Evolutionary conservation across 495 filamentous ascomycete species (phyloP), one percentile per base, ranked within the genome.

Genomic region (Talaromyces ruber): DNA sequence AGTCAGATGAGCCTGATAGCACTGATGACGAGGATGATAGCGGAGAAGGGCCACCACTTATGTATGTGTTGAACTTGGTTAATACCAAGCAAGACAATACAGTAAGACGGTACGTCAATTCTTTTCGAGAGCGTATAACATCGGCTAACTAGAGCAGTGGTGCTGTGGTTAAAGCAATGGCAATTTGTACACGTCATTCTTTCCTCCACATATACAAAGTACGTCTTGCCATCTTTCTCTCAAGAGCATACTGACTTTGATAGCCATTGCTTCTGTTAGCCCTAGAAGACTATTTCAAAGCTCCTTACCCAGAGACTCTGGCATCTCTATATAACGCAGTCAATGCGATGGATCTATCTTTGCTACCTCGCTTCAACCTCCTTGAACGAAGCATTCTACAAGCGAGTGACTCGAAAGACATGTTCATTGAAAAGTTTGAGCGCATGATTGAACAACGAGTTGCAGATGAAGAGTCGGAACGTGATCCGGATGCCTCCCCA

Each of bases 201-300:
- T 98, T 98, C 71, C 81, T 98, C 58, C 93, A 98, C 73, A 98
- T 98, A 61, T 98, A 98, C 75, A 98, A 98, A 83, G 91, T 91
- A 69, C 56, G 76, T 64, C 57, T 11, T 30, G 25, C 14, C 9
- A 28, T 39, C 8, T 22, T 97, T 97, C 74, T 97, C 97, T 63
- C 54, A 7, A 43, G 43, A 1, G 12, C 21, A 34, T 57, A 53
- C 69, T 74, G 60, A 75, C 68, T 22, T 25, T 4, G 59, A 39
- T 64, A 96, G 90, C 94, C 94, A 62, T 83, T 99, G 21, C 82
- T 99, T 55, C 80, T 99, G 60, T 77, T 99, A n/a, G 94, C 94
- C 2, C 78, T 99, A 45, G 94, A 98, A 70, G 92, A 98, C 66
- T 99, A 99, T 72, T 99, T 97, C 76, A 94, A 95, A 69, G 87